Percentiles rank a stretch among this genome's conserved stretches.
phyloP scores from a whole-genome alignment of 31 red algal genomes.

The Odonthalia washingtoniensis region DNA sequence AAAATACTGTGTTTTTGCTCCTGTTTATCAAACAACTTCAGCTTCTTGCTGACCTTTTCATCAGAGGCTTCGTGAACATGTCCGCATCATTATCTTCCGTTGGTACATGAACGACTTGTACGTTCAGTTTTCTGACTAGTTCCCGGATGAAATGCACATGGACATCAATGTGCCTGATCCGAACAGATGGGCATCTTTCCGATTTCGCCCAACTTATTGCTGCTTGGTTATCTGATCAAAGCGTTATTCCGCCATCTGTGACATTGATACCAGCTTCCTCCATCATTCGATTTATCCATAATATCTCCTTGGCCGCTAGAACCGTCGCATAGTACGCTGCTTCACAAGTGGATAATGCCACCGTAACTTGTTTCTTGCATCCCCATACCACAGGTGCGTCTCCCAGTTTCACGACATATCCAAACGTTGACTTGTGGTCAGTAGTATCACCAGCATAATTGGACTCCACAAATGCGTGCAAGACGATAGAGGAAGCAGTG shows the following conservation, averaged over 20 bases:
- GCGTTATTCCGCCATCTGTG: neutral
- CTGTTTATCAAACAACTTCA: no score
- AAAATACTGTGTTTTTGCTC: no score
- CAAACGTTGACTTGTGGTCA: conserved; percentile 23
- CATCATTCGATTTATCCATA: conserved; percentile 28
- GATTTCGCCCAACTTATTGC: conserved; percentile 6
- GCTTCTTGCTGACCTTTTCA: no score
- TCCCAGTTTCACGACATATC: no score
- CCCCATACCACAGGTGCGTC: neutral
- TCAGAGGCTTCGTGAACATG: conserved; percentile 3
- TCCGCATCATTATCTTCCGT: conserved; percentile 37
- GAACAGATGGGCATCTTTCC: neutral
- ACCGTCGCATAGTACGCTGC: conserved; percentile 16
- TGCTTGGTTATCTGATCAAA: neutral
- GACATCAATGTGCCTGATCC: conserved; percentile 24
- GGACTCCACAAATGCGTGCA: neutral
- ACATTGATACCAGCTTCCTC: neutral
- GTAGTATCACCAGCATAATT: conserved; percentile 9
- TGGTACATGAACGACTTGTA: conserved; percentile 4
- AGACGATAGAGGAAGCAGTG: neutral
- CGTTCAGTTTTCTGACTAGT: neutral
- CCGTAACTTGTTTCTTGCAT: conserved; percentile 11
- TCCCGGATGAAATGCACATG: conserved; percentile 19
- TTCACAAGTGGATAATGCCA: conserved; percentile 38
- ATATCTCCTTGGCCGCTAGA: conserved; percentile 23